A percentile compares a stretch with the other conserved stretches of the same genome.
These are phyloP conservation scores for Trichoderma virens DNA, from an alignment of 495 filamentous ascomycete genomes.

Conservation along the genomic window DNA sequence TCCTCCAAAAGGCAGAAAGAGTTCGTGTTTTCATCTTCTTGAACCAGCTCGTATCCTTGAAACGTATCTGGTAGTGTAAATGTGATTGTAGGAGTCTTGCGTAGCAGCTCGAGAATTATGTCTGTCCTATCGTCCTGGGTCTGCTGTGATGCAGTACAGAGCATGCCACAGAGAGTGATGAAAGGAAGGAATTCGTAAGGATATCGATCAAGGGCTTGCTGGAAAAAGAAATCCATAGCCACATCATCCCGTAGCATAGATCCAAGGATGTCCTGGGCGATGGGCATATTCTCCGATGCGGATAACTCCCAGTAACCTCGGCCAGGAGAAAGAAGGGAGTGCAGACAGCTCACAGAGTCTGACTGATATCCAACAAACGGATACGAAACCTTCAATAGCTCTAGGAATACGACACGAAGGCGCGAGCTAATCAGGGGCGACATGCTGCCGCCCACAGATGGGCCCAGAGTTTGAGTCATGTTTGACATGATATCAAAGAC, in stretches of 20 bases:
- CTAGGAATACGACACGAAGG: slow-evolving; percentile 54
- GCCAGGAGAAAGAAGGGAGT: slow-evolving; percentile 52
- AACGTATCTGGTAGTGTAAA: slow-evolving; percentile 58
- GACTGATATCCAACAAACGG: slow-evolving; percentile 56
- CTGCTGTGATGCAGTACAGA: slow-evolving; percentile 24
- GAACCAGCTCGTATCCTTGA: slow-evolving; percentile 60
- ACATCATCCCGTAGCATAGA: slow-evolving; percentile 47
- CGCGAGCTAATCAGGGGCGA: slow-evolving; percentile 36
- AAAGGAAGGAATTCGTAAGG: slow-evolving; percentile 85
- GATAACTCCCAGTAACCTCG: slow-evolving; percentile 47
- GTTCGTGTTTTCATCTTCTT: slow-evolving; percentile 79
- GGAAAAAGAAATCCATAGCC: slow-evolving; percentile 50
- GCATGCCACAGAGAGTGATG: slow-evolving; percentile 38
- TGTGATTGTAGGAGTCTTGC: slow-evolving; percentile 62
- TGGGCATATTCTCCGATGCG: slow-evolving; percentile 24
- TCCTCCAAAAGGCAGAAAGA: slow-evolving; percentile 46
- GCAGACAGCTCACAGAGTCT: slow-evolving; percentile 52
- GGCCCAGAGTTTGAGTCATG: slow-evolving; percentile 44
- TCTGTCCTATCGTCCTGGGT: slow-evolving; percentile 41
- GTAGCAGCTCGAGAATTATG: slow-evolving; percentile 47
- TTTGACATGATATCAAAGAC: slow-evolving; percentile 57
- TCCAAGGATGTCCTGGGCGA: slow-evolving; percentile 39
- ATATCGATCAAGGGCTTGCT: slow-evolving; percentile 62
- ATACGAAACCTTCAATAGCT: slow-evolving; percentile 52
- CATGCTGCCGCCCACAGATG: slow-evolving; percentile 37